phyloP scores from a whole-genome alignment of 2,329 filamentous ascomycete species.

The Zymoseptoria ardabiliae region DNA sequence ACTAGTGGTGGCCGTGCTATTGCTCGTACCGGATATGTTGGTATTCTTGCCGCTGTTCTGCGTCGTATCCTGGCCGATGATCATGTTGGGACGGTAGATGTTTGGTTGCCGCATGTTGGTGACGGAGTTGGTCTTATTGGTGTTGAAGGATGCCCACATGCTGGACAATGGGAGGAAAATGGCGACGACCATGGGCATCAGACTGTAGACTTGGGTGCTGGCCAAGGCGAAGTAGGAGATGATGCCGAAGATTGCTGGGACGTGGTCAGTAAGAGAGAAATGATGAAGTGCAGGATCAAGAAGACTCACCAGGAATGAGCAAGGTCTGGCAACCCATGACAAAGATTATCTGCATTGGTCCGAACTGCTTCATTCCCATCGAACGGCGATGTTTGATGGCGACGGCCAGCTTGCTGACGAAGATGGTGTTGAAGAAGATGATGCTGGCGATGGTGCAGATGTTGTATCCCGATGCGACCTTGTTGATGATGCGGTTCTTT shows the following conservation, averaged over 20 bases:
- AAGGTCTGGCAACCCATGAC: constrained; percentile 62
- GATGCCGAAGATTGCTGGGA: constrained; percentile 52
- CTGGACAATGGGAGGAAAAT: constrained; percentile 60
- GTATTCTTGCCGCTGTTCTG: background rate
- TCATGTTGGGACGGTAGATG: constrained; percentile 9
- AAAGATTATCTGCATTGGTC: constrained; percentile 59
- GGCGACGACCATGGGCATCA: constrained; percentile 51
- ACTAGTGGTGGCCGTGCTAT: constrained; percentile 6
- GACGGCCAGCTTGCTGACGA: constrained; percentile 53
- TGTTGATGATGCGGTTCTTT: constrained; percentile 22
- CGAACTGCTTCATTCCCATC: constrained; percentile 54
- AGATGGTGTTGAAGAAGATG: constrained; percentile 56
- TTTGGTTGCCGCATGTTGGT: constrained; percentile 17
- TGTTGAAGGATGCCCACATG: constrained; percentile 52
- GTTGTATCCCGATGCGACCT: constrained; percentile 40
- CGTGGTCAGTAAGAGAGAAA: constrained; percentile 11
- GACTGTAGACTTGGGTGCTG: constrained; percentile 48
- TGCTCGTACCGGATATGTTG: constrained; percentile 3
- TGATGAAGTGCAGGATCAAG: background rate
- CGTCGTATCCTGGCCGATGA: constrained; percentile 7
- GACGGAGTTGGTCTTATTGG: constrained; percentile 21
- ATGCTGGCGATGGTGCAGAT: constrained; percentile 51
- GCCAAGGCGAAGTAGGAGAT: constrained; percentile 44
- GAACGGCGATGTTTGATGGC: constrained; percentile 50
- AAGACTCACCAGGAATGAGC: constrained; percentile 52